Conservation (phyloP, 257 asterid genomes). For the Solanum gracilifrons region DNA sequence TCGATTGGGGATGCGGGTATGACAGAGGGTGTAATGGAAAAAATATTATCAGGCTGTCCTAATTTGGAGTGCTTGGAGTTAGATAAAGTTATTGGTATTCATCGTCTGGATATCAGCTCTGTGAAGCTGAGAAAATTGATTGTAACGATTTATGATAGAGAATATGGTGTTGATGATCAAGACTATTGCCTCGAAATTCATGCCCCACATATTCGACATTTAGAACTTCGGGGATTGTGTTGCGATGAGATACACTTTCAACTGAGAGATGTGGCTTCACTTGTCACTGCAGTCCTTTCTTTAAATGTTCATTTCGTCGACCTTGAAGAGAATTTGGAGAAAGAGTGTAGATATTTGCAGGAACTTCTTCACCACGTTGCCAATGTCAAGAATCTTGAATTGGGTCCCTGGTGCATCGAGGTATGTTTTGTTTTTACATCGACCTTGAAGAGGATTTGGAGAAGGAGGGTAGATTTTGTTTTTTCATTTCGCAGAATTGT, state of each 20-base stretch:
- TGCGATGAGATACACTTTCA: neutral
- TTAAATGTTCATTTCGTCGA: neutral
- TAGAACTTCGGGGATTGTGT: neutral
- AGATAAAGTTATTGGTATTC: neutral
- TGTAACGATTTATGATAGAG: neutral
- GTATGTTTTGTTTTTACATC: neutral
- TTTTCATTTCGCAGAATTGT: neutral
- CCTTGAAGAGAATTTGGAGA: neutral
- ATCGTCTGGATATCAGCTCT: neutral
- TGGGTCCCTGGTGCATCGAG: neutral
- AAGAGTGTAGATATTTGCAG: neutral
- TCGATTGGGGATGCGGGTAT: neutral
- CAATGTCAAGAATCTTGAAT: neutral
- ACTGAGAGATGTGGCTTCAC: neutral
- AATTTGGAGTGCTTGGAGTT: neutral
- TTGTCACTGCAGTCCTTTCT: neutral
- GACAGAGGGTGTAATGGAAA: neutral
- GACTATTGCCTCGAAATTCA: neutral
- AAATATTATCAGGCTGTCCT: neutral
- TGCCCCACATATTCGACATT: neutral
- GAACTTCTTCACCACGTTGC: neutral
- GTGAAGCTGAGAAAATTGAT: neutral
- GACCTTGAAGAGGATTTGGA: no score
- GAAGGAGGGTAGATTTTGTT: neutral
- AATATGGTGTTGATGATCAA: neutral